Evolutionary conservation across 2,329 filamentous ascomycete genomes (phyloP).

Genomic region (Graphiopsis chlorocephala): DNA sequence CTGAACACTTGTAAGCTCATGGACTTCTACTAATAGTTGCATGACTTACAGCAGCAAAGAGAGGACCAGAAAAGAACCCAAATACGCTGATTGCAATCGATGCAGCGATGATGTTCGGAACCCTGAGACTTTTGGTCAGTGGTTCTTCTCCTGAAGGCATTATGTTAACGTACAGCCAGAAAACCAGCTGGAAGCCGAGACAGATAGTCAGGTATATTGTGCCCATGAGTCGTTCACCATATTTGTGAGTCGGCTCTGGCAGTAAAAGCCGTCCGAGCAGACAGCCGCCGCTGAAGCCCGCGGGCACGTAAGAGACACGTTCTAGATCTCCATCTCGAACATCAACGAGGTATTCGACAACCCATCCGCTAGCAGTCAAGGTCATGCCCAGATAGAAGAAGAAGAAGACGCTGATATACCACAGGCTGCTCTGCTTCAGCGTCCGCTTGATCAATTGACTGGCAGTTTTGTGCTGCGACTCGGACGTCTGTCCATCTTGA

Average conservation of each 20-base stretch:
- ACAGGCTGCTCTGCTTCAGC: conserved; percentile 49
- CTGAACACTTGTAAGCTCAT: conserved; percentile 31
- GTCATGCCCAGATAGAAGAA: conserved; percentile 60
- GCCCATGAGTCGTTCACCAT: conserved; percentile 59
- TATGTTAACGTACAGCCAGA: conserved; percentile 44
- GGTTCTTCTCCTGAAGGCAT: no score
- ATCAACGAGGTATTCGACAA: conserved; percentile 62
- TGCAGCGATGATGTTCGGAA: conserved; percentile 48
- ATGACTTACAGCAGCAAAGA: conserved; percentile 51
- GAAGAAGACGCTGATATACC: conserved; percentile 61
- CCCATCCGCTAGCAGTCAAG: conserved; percentile 61
- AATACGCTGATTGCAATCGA: conserved; percentile 55
- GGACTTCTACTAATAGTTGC: conserved; percentile 1
- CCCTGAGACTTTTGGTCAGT: conserved; percentile 21
- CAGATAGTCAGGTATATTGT: conserved; percentile 53
- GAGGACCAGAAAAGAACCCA: conserved; percentile 58
- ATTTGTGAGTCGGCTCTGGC: conserved; percentile 49
- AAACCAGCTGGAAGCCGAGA: conserved; percentile 56
- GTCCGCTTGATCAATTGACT: conserved; percentile 46
- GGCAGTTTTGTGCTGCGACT: conserved; percentile 29
- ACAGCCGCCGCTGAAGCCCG: conserved; percentile 58
- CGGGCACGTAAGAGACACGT: conserved; percentile 60
- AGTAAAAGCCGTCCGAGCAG: conserved; percentile 52
- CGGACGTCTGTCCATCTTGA: conserved; percentile 26
- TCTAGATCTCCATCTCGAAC: conserved; percentile 57